A percentile compares a stretch with the other conserved stretches of the same genome.
These are phyloP conservation scores for Talaromyces sp. DNA, from an alignment of 2,329 filamentous ascomycete species.

Conservation along the genomic window DNA sequence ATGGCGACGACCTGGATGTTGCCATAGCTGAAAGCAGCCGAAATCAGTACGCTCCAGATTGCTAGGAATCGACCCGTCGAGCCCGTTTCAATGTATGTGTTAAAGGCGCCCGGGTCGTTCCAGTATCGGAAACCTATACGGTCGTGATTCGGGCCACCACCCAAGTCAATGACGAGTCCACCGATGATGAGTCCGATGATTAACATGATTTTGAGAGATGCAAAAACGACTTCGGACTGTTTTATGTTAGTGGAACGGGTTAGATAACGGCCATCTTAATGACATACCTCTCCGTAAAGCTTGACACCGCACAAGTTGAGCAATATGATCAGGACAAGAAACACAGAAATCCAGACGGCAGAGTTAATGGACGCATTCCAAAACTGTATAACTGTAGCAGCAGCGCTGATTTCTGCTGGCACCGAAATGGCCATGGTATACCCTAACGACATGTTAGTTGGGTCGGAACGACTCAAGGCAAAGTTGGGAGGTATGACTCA, in stretches of 20 bases:
- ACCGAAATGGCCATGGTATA: constrained; percentile 47
- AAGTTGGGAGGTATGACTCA: neutral
- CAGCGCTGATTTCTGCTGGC: constrained; percentile 61
- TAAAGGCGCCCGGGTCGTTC: constrained; percentile 48
- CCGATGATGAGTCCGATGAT: constrained; percentile 52
- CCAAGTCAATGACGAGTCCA: constrained; percentile 54
- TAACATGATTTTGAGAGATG: constrained; percentile 50
- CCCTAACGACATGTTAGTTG: constrained; percentile 19
- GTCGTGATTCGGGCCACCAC: constrained; percentile 48
- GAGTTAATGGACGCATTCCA: constrained; percentile 50
- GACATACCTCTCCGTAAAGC: constrained; percentile 47
- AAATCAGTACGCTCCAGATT: constrained; percentile 49
- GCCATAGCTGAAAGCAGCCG: constrained; percentile 43
- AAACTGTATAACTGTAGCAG: constrained; percentile 61
- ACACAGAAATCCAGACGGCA: constrained; percentile 53
- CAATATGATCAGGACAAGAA: constrained; percentile 57
- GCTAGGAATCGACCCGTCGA: constrained; percentile 50
- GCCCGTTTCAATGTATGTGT: constrained; percentile 43
- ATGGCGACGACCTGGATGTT: constrained; percentile 16
- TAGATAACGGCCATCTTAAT: no score
- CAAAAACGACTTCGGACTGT: constrained; percentile 51
- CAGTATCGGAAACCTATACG: constrained; percentile 52
- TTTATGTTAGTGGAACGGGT: neutral
- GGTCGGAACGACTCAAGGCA: no score
- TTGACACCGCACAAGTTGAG: constrained; percentile 49